Evolutionary conservation across 2,329 filamentous ascomycete species (phyloP), one percentile per base, ranked within the genome.

Genomic region (Aureobasidium sp.): DNA sequence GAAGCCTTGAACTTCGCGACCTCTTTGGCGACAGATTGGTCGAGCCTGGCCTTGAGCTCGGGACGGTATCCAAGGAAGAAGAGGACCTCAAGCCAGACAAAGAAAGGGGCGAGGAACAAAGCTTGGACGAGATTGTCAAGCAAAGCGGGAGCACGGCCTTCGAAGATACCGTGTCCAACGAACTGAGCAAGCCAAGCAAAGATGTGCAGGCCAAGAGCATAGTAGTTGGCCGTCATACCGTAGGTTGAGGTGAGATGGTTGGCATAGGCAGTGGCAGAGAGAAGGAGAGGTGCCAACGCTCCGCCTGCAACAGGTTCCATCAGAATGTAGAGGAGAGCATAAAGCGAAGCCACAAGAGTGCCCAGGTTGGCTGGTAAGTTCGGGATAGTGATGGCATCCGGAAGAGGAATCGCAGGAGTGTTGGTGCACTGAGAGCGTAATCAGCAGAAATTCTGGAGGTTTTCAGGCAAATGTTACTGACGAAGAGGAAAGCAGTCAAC

Each of bases 31-130:
- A 97, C 90, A 41, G 83, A 85, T 72, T 87, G 86, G 65, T 93
- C 85, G 48, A 97, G 84, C 56, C 93, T 85, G 64, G 83, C 82
- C 77, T 93, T 91, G 68, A 99, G 80, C 74, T 96, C 92, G 1
- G 87, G 89, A 64, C 94, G 85, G 76, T 97, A 99, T 53, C 94
- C 94, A 56, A 95, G 84, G 70, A 82, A 86, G 79, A 99, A 99
- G 29, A 99, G 81, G 27, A 95, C 77, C 78, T 97, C 92, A 69
- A 99, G 88, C 90, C 94, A 99, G 63, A 97, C 93, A 69, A 97
- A 99, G 71, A 99, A 88, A 9, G 94, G 94, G 0, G 94, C 94
- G 27, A 97, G 81, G 71, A 97, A 93, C 66, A 97, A 75, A 32
- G 94, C 92, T 76, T 97, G 94, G 52, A 95, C 81, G 46, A 97